Conservation (phyloP, 2,329 filamentous ascomycete species). For the Scopulariopsis brevicaulis region DNA sequence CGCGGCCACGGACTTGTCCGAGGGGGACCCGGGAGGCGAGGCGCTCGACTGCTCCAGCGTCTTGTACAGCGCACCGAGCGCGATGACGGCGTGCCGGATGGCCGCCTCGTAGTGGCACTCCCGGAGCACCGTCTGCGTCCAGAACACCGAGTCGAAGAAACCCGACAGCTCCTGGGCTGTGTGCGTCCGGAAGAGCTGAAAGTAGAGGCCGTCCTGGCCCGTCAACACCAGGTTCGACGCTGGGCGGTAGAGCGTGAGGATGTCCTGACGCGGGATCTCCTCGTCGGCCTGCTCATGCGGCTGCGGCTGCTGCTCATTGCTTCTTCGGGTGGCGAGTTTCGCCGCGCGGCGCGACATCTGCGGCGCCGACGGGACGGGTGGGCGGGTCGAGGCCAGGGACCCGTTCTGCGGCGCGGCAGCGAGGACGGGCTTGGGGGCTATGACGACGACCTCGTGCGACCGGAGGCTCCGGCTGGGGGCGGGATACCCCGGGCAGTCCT, state of each 20-base stretch:
- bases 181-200: conserved; percentile 48
- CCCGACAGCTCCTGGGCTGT: conserved; percentile 54
- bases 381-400: conserved; percentile 1
- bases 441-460: conserved; percentile 33
- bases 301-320: not conserved
- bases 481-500: conserved; percentile 50
- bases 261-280: not conserved
- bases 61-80: conserved; percentile 56
- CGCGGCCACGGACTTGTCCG: conserved; percentile 15
- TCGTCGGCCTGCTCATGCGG: not conserved
- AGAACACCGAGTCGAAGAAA: conserved; percentile 56
- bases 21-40: conserved; percentile 35
- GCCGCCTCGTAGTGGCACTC: conserved; percentile 51
- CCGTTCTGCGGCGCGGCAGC: conserved; percentile 9
- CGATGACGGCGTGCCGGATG: conserved; percentile 54
- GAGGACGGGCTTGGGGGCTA: conserved; percentile 33
- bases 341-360: conserved; percentile 15
- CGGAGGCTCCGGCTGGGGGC: conserved; percentile 36
- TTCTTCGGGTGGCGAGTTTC: conserved; percentile 9
- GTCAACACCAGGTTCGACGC: conserved; percentile 32
- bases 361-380: not conserved
- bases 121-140: conserved; percentile 50
- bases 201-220: conserved; percentile 44
- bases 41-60: conserved; percentile 48
- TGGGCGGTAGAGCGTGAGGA: conserved; percentile 18